phyloP scores from a whole-genome alignment of 805 yeast genomes.

The Starmera amethionina region DNA sequence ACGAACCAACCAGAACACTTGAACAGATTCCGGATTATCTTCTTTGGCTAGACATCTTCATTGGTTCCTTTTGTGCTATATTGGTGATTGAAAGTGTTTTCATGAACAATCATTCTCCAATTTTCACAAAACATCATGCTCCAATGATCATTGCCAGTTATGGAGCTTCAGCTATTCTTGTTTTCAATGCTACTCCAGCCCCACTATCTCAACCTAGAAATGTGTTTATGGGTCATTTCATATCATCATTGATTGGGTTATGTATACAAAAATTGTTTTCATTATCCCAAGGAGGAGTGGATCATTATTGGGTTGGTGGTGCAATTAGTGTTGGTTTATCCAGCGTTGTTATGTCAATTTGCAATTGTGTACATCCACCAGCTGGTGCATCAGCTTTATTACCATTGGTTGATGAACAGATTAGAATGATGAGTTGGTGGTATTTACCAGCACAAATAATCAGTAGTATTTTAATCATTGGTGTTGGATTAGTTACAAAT shows the following conservation, averaged over 20 bases:
- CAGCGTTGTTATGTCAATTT: slow-evolving; percentile 41
- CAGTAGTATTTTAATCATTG: slow-evolving; percentile 33
- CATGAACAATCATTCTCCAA: slow-evolving; percentile 22
- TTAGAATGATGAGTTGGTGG: slow-evolving; percentile 54
- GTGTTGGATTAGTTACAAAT: slow-evolving; percentile 38
- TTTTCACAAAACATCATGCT: slow-evolving; percentile 28
- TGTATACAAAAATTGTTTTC: slow-evolving; percentile 44
- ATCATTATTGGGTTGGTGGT: slow-evolving; percentile 47
- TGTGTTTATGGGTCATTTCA: slow-evolving; percentile 44
- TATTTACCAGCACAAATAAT: slow-evolving; percentile 46
- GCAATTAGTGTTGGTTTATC: slow-evolving; percentile 47
- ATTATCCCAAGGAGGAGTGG: slow-evolving; percentile 30
- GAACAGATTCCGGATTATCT: slow-evolving; percentile 23
- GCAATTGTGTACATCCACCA: slow-evolving; percentile 59
- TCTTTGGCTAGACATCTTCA: slow-evolving; percentile 36
- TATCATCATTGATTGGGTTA: slow-evolving; percentile 43
- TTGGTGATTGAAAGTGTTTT: slow-evolving; percentile 37
- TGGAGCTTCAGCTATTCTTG: slow-evolving; percentile 54
- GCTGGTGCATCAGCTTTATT: slow-evolving; percentile 62
- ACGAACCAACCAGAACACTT: slow-evolving; percentile 16
- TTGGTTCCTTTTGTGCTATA: slow-evolving; percentile 38
- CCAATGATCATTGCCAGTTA: slow-evolving; percentile 45
- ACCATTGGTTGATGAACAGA: slow-evolving; percentile 37
- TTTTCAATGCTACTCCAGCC: slow-evolving; percentile 42
- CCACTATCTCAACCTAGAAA: slow-evolving; percentile 63